Percentiles rank a stretch among this genome's conserved stretches.
Conservation (phyloP, 2,329 filamentous ascomycete species). For the Penicillium corylophilum region DNA sequence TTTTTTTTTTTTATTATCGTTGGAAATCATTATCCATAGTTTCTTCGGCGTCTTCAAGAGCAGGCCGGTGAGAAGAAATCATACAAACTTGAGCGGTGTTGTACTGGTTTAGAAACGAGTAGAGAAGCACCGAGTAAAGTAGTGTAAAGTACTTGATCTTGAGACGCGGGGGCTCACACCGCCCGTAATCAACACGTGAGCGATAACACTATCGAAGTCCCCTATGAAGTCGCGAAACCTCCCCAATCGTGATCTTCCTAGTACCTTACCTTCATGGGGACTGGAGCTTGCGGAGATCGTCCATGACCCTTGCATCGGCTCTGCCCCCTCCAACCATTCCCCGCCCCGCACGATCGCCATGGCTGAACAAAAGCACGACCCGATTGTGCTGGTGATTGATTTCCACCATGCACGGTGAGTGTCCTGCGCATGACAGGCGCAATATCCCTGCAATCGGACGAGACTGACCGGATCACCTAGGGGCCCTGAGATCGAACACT, state of each 20-base stretch:
- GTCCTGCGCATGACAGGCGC: too few relatives aligned
- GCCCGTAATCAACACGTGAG: constrained; percentile 25
- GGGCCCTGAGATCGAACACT: constrained; percentile 90
- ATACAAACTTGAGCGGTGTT: constrained; percentile 13
- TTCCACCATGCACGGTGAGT: constrained; percentile 71
- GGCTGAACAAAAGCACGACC: constrained; percentile 46
- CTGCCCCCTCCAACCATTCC: neutral
- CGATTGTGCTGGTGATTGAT: constrained; percentile 75
- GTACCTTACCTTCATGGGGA: constrained; percentile 11
- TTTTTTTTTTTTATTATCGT: constrained; percentile 14
- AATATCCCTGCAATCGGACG: neutral
- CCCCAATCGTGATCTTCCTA: constrained; percentile 4
- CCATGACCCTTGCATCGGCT: constrained; percentile 1
- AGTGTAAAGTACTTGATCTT: too few relatives aligned
- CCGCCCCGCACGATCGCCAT: constrained; percentile 21
- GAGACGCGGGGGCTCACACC: constrained; percentile 17
- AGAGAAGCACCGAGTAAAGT: too few relatives aligned
- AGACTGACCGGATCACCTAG: constrained; percentile 36
- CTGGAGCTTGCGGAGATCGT: constrained; percentile 8
- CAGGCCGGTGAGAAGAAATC: constrained; percentile 22
- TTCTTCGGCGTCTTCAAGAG: constrained; percentile 27
- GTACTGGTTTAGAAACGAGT: too few relatives aligned
- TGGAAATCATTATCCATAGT: constrained; percentile 26
- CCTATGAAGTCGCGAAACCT: constrained; percentile 8
- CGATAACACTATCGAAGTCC: constrained; percentile 26